Evolutionary conservation across 2,329 filamentous ascomycete genomes (phyloP).

Genomic region (Bipolaris cookei): DNA sequence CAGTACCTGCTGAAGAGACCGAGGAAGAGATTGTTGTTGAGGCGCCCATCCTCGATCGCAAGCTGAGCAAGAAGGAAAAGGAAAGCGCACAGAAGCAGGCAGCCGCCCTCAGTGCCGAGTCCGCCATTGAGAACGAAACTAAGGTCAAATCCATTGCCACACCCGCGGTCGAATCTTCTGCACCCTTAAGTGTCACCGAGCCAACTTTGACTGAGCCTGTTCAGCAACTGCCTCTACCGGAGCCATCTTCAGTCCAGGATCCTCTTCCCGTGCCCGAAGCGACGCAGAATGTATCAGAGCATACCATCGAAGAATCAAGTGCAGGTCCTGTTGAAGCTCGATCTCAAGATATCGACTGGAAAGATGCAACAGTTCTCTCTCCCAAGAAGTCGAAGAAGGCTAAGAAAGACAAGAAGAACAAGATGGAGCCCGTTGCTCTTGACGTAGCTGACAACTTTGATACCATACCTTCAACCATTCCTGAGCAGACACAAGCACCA

Average conservation of each 20-base stretch:
- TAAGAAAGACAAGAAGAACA: conserved; percentile 43
- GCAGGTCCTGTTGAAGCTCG: conserved; percentile 10
- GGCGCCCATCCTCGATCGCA: conserved; percentile 29
- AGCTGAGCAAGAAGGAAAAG: conserved; percentile 46
- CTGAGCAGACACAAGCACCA: conserved; percentile 7
- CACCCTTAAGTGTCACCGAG: neutral
- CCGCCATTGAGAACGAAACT: conserved; percentile 6
- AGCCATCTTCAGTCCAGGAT: neutral
- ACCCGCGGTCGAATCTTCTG: conserved; percentile 1
- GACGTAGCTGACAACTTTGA: conserved; percentile 14
- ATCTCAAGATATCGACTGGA: conserved; percentile 11
- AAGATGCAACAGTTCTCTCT: conserved; percentile 22
- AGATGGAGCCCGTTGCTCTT: conserved; percentile 20
- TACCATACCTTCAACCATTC: neutral
- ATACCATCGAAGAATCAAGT: conserved; percentile 6
- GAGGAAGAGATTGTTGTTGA: conserved; percentile 15
- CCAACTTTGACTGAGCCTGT: neutral
- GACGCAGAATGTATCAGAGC: neutral
- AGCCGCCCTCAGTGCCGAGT: conserved; percentile 15
- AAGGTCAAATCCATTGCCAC: neutral
- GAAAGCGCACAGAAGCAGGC: conserved; percentile 39
- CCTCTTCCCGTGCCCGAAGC: neutral
- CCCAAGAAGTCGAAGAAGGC: conserved; percentile 35
- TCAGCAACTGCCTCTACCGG: conserved; percentile 1
- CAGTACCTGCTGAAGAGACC: neutral